Conservation (phyloP, 768 basidiomycete species). For the Kwoniella mangroviensis region DNA sequence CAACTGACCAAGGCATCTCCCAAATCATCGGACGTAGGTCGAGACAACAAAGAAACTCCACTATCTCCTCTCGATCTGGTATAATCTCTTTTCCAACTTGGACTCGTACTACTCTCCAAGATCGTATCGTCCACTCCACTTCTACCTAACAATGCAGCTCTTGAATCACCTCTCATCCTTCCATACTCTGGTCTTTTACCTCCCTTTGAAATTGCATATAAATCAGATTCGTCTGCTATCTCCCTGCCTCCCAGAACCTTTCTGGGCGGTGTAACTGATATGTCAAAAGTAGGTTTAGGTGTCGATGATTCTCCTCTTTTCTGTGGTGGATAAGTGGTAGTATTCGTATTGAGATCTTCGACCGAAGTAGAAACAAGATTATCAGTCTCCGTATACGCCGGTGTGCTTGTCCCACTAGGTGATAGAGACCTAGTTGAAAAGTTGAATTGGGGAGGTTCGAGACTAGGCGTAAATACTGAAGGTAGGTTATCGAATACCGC, state of each 20-base stretch:
- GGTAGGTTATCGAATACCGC: constrained; percentile 14
- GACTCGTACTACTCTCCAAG: constrained; percentile 17
- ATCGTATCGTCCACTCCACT: constrained; percentile 28
- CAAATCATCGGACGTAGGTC: constrained; percentile 25
- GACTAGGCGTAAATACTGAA: constrained; percentile 15
- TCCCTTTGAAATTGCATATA: constrained; percentile 38
- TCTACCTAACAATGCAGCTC: constrained; percentile 46
- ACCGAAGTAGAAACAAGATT: background rate
- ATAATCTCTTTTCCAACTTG: constrained; percentile 26
- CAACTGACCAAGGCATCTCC: constrained; percentile 15
- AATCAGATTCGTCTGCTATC: constrained; percentile 48
- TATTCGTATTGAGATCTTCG: constrained; percentile 15
- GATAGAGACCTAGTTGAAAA: background rate
- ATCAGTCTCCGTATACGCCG: constrained; percentile 13
- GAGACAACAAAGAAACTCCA: constrained; percentile 42
- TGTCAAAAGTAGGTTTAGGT: constrained; percentile 7
- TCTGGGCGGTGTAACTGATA: background rate
- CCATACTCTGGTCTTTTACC: constrained; percentile 42
- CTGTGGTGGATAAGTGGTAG: constrained; percentile 7
- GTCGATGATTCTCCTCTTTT: constrained; percentile 22
- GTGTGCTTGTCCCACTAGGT: constrained; percentile 15
- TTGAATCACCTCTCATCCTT: constrained; percentile 44
- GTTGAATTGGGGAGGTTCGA: constrained; percentile 4
- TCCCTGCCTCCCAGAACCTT: constrained; percentile 35
- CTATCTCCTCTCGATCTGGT: constrained; percentile 39